A percentile compares a stretch with the other conserved stretches of the same genome.
phyloP scores from a whole-genome alignment of 306 rosid species.

The Citrullus amarus region DNA sequence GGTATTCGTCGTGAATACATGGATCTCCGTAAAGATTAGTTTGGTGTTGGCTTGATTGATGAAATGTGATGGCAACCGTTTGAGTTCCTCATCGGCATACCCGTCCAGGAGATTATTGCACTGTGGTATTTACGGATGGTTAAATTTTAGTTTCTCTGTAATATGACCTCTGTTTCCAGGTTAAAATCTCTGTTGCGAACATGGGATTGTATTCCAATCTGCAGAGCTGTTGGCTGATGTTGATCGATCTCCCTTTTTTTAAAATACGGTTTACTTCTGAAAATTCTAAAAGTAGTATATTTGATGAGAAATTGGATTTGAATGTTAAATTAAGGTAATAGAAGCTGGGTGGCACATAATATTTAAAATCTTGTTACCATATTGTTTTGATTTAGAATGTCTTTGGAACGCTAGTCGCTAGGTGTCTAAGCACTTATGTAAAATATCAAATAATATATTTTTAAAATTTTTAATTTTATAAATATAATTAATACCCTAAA shows the following conservation, averaged over 20 bases:
- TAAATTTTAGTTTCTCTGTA: neutral
- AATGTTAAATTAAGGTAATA: neutral
- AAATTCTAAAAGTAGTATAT: neutral
- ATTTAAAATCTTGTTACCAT: neutral
- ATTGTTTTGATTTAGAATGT: neutral
- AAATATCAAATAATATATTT: too few species aligned
- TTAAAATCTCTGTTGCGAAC: neutral
- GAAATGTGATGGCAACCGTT: conserved; percentile 18
- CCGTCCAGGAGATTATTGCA: neutral
- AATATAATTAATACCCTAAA: too few species aligned
- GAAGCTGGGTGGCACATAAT: neutral
- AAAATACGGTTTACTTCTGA: neutral
- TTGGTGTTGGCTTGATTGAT: conserved; percentile 12
- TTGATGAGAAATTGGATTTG: neutral
- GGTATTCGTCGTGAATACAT: conserved; percentile 52
- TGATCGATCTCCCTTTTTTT: neutral
- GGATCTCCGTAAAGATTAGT: conserved; percentile 74
- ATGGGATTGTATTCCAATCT: neutral
- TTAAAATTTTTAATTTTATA: too few species aligned
- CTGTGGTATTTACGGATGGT: neutral
- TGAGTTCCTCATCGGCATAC: neutral
- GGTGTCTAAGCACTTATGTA: too few species aligned
- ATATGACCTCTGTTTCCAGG: neutral
- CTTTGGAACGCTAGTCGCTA: neutral
- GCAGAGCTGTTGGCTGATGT: neutral